Evolutionary conservation across 1,139 yeast genomes (phyloP).

Genomic region (Zygoascus meyerae): DNA sequence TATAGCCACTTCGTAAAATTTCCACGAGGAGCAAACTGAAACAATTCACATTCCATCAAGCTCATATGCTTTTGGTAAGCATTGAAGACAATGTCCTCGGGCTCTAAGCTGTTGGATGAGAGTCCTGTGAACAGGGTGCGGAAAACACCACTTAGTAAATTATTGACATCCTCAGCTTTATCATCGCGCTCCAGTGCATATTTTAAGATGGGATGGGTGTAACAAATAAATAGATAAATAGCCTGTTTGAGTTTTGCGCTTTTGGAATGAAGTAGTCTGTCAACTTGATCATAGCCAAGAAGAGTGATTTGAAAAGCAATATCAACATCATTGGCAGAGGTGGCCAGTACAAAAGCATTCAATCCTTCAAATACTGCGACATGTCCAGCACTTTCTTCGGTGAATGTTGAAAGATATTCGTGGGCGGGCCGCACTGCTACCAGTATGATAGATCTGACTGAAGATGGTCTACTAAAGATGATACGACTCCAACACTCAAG

Average conservation of each 20-base stretch:
- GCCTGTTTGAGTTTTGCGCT: conserved; percentile 24
- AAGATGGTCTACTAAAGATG: neutral
- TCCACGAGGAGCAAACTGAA: conserved; percentile 1
- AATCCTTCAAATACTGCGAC: conserved; percentile 15
- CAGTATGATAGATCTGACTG: conserved; percentile 7
- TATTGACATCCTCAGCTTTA: neutral
- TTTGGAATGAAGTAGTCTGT: conserved; percentile 18
- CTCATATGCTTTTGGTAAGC: neutral
- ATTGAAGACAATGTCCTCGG: conserved; percentile 7
- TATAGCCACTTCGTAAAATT: conserved; percentile 5
- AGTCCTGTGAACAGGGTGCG: neutral
- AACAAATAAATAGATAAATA: conserved; percentile 21
- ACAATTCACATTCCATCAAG: conserved; percentile 2
- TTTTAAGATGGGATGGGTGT: conserved; percentile 12
- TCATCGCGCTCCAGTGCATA: neutral
- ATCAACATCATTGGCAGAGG: conserved; percentile 10
- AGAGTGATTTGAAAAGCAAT: conserved; percentile 18
- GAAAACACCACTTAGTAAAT: conserved; percentile 1
- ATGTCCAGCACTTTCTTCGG: conserved; percentile 20
- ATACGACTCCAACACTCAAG: conserved; percentile 5
- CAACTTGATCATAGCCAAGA: conserved; percentile 17
- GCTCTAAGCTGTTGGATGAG: neutral
- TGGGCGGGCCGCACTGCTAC: conserved; percentile 3
- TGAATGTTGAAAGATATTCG: conserved; percentile 14
- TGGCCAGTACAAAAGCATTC: conserved; percentile 10